A percentile compares a stretch with the other conserved stretches of the same genome.
Evolutionary conservation across 805 yeast species (phyloP).

Genomic region (Saccharomycopsis malanga): DNA sequence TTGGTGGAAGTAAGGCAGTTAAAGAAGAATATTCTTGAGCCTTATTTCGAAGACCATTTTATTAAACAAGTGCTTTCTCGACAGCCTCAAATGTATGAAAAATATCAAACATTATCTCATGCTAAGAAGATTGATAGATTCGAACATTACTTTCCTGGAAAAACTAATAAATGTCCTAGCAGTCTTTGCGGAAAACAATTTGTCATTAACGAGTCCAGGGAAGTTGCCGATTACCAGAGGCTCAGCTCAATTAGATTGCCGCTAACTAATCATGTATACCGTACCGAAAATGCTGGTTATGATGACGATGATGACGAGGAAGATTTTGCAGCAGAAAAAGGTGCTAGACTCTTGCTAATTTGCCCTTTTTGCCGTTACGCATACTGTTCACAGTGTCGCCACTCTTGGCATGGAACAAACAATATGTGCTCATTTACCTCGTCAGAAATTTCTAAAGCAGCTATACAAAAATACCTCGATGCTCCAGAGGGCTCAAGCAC

Average conservation of each 20-base stretch:
- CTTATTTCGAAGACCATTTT: not conserved
- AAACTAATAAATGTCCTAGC: not conserved
- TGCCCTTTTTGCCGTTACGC: not conserved
- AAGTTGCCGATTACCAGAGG: not conserved
- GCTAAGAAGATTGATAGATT: not conserved
- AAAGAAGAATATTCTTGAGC: not conserved
- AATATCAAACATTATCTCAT: not conserved
- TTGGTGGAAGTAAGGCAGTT: not conserved
- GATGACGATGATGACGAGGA: not conserved
- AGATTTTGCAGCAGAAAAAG: not conserved
- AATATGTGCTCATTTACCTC: not conserved
- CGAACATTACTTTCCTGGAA: not conserved
- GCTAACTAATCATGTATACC: too few relatives aligned
- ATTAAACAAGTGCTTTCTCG: not conserved
- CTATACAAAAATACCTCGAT: not conserved
- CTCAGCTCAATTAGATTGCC: too few relatives aligned
- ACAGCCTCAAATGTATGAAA: not conserved
- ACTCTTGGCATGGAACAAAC: not conserved
- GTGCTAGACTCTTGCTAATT: not conserved
- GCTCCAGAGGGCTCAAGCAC: not conserved
- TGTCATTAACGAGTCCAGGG: not conserved
- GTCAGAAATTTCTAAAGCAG: not conserved
- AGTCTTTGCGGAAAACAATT: not conserved
- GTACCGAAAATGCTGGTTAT: not conserved
- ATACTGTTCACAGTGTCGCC: not conserved